phyloP scores from a whole-genome alignment of 2,329 filamentous ascomycete genomes.

The Fusarium pilosicola region DNA sequence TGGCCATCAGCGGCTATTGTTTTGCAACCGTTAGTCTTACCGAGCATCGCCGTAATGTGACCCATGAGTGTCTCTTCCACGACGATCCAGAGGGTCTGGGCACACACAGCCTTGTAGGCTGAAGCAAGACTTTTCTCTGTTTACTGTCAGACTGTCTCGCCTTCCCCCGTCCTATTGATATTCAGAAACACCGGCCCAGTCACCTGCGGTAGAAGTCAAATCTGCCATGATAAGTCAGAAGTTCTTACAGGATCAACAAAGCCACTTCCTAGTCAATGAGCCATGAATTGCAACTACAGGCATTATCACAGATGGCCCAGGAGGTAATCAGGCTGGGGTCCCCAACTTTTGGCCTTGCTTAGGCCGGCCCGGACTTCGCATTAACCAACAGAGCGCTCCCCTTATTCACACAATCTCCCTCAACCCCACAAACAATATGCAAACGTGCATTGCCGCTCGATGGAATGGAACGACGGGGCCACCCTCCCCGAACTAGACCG shows the following conservation, averaged over 20 bases:
- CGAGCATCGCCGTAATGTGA: slow-evolving; percentile 9
- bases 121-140: slow-evolving; percentile 1
- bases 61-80: neutral
- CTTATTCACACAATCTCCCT: slow-evolving; percentile 29
- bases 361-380: slow-evolving; percentile 17
- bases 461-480: slow-evolving; percentile 27
- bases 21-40: slow-evolving; percentile 6
- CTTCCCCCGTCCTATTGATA: neutral
- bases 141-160: slow-evolving; percentile 4
- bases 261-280: slow-evolving; percentile 5
- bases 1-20: slow-evolving; percentile 6
- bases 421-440: slow-evolving; percentile 31
- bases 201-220: neutral
- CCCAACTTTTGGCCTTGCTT: slow-evolving; percentile 28
- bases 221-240: neutral
- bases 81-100: slow-evolving; percentile 1
- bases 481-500: slow-evolving; percentile 15
- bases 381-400: slow-evolving; percentile 16
- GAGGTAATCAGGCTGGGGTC: slow-evolving; percentile 19
- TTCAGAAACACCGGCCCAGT: neutral
- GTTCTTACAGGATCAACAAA: neutral
- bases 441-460: slow-evolving; percentile 32
- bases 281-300: slow-evolving; percentile 15
- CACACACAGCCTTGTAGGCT: slow-evolving; percentile 2
- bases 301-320: neutral